Percentiles rank a stretch among this genome's conserved stretches.
These are phyloP conservation scores for Pseudevernia furfuracea DNA, from an alignment of 495 filamentous ascomycete species.

Conservation along the genomic window DNA sequence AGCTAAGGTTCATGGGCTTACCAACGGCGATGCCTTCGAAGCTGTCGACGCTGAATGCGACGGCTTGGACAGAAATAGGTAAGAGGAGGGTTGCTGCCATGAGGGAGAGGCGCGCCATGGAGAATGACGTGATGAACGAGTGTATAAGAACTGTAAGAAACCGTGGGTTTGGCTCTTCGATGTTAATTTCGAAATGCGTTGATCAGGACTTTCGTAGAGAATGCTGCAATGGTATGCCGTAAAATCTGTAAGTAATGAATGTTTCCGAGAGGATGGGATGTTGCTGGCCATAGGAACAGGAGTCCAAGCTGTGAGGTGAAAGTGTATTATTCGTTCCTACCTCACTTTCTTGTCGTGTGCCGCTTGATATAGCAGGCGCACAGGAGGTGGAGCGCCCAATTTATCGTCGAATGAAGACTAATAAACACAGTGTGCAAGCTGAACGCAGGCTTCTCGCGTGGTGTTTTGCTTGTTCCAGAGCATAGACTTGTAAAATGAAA, in stretches of 20 bases:
- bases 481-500: neutral
- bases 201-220: neutral
- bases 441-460: neutral
- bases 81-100: slow-evolving; percentile 1
- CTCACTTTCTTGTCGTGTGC: neutral
- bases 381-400: neutral
- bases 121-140: slow-evolving; percentile 11
- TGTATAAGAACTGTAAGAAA: neutral
- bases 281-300: neutral
- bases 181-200: neutral
- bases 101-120: slow-evolving; percentile 4
- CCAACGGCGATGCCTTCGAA: slow-evolving; percentile 20
- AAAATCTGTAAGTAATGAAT: neutral
- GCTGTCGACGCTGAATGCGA: slow-evolving; percentile 20
- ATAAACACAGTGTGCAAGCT: neutral
- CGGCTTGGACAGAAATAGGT: slow-evolving; percentile 11
- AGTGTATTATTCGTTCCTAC: slow-evolving; percentile 1
- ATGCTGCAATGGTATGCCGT: slow-evolving; percentile 1
- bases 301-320: neutral
- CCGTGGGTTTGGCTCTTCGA: neutral
- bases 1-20: slow-evolving; percentile 17
- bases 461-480: neutral
- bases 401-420: neutral
- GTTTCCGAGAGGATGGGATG: neutral
- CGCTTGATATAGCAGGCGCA: neutral